Base-by-base conservation (phyloP, 306 rosid species). In the Sphenostylis stenocarpa region DNA sequence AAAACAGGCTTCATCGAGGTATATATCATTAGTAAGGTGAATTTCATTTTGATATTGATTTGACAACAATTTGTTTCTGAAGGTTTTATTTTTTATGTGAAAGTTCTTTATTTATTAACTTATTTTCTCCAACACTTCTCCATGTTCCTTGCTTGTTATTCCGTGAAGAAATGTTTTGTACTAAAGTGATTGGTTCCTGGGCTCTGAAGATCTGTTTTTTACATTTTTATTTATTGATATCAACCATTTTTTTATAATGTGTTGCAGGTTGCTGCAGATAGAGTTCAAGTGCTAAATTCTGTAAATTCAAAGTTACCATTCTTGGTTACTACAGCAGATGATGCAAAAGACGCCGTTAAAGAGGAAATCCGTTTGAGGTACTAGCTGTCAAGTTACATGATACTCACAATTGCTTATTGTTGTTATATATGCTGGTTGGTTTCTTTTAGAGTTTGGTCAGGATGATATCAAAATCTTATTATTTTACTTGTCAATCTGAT, bases 361-460 rank as follows among this genome's bases (percentile, higher is more conserved):
- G 98, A 92, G 82, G 98, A 95, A 83, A 89, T 92, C 69, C 97
- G 98, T 5, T 80, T 95, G 81, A 90, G 98, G 98, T 92, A 78
- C 20, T 77, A 57, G 51, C 69, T 57, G 65, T 62, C 36, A 9
- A 6, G 62, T 56, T 67, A 20, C 60, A 31, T 33, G 66, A 52
- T 51, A 45, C 34, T 75, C 49, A n/a, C 58, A 20, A 39, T 83
- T 34, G 67, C 31, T 56, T 63, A 4, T 28, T 38, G 73, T 10
- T 36, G 24, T 73, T 48, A 12, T 77, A n/a, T 48, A 11, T 36
- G 13, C 24, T 52, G 49, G 21, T 52, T 62, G 53, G 79, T 45
- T 51, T 61, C 61, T 57, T 56, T 0, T 73, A 13, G 11, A 77
- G 20, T 5, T 9, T 61, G 31, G 21, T 48, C 36, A 48, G 14